phyloP scores from a whole-genome alignment of 345 rosid species.

The Populus euphratica region DNA sequence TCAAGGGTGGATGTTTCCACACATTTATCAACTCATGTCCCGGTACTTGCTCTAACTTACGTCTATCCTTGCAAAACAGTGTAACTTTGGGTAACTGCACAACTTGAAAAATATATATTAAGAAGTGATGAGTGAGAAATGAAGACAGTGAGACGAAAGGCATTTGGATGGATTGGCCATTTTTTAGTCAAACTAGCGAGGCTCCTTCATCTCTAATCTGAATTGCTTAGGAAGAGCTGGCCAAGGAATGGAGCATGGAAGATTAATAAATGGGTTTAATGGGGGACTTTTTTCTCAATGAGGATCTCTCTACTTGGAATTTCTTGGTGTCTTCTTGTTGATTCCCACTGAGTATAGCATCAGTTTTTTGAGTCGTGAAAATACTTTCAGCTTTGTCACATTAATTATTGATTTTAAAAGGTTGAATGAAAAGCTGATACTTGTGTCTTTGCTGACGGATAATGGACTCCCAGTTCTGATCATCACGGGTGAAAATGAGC shows the following conservation, averaged over 20 bases:
- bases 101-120: background rate
- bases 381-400: background rate
- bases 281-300: background rate
- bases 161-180: background rate
- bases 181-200: background rate
- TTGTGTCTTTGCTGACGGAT: constrained; percentile 6
- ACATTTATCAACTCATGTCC: constrained; percentile 46
- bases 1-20: constrained; percentile 47
- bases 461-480: constrained; percentile 49
- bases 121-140: background rate
- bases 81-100: background rate
- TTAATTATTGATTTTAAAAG: background rate
- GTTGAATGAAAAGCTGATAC: constrained; percentile 1
- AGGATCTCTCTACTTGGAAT: background rate
- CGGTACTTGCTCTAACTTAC: constrained; percentile 33
- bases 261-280: background rate
- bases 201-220: background rate
- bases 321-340: background rate
- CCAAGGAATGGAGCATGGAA: background rate
- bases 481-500: constrained; percentile 75
- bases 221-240: background rate
- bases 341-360: background rate
- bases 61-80: background rate
- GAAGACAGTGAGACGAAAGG: background rate
- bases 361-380: background rate